Evolutionary conservation across 2,329 filamentous ascomycete species (phyloP).

Genomic region (Diaporthe sp.): DNA sequence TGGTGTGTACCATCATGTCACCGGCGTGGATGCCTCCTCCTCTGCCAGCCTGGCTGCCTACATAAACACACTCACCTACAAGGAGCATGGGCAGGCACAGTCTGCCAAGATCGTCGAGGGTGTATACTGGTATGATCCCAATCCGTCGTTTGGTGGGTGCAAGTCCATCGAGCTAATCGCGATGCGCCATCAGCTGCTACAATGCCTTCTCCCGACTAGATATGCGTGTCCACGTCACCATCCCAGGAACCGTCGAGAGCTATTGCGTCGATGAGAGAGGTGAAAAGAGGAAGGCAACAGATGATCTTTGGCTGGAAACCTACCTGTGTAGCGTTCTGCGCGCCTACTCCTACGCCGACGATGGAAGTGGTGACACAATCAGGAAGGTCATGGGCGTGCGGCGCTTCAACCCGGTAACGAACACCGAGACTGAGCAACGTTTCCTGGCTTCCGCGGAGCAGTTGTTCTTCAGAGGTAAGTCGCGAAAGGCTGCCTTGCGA

Average conservation of each 20-base stretch:
- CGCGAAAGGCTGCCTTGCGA: too few species aligned
- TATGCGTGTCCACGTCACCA: conserved; percentile 98
- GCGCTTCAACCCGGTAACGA: conserved; percentile 96
- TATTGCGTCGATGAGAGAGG: conserved; percentile 98
- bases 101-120: conserved; percentile 91
- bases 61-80: conserved; percentile 96
- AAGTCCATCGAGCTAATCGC: conserved; percentile 35
- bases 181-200: conserved; percentile 73
- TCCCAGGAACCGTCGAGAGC: conserved; percentile 94
- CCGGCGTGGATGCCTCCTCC: conserved; percentile 95
- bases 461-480: conserved; percentile 88
- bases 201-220: conserved; percentile 98
- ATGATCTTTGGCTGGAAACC: conserved; percentile 96
- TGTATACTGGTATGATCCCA: conserved; percentile 81
- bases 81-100: conserved; percentile 80
- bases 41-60: conserved; percentile 97
- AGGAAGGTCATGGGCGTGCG: conserved; percentile 97
- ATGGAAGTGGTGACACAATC: conserved; percentile 93
- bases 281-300: conserved; percentile 91
- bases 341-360: conserved; percentile 96
- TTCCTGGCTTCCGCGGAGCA: conserved; percentile 95
- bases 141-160: conserved; percentile 13
- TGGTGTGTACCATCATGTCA: conserved; percentile 97
- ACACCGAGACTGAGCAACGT: conserved; percentile 96
- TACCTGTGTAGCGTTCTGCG: conserved; percentile 95